These are phyloP conservation scores for Malus sieversii DNA, from an alignment of 306 rosid genomes.

Conservation along the genomic window DNA sequence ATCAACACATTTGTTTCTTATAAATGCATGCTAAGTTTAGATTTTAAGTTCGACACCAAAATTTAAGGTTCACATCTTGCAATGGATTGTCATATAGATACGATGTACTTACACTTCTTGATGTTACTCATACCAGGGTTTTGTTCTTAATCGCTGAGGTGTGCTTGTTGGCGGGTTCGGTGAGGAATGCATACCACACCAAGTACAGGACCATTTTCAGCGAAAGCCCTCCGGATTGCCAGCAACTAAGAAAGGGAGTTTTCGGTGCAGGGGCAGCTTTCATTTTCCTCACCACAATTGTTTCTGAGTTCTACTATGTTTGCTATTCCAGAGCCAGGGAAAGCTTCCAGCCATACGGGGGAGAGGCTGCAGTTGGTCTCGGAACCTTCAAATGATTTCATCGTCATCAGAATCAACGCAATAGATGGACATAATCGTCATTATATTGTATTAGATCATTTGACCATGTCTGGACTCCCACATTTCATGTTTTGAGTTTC, in stretches of 20 bases:
- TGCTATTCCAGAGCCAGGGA: conserved; percentile 81
- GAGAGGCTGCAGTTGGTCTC: conserved; percentile 72
- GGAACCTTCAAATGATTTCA: conserved; percentile 68
- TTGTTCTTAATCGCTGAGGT: conserved; percentile 85
- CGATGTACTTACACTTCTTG: neutral
- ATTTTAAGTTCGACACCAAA: neutral
- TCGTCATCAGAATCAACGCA: neutral
- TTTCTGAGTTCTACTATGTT: conserved; percentile 70
- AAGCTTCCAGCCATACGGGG: conserved; percentile 58
- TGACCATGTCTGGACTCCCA: conserved; percentile 11
- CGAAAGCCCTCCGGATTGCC: conserved; percentile 42
- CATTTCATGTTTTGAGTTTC: conserved; percentile 27
- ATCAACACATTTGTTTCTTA: neutral
- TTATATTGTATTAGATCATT: conserved; percentile 8
- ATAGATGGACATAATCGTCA: neutral
- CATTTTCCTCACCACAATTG: conserved; percentile 50
- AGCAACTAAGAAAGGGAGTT: conserved; percentile 80
- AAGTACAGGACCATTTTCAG: conserved; percentile 50
- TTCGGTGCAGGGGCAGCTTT: conserved; percentile 92
- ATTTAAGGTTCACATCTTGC: neutral
- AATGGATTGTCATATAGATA: conserved; percentile 3
- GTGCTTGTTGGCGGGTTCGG: conserved; percentile 90
- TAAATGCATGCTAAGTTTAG: neutral
- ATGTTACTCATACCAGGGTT: conserved; percentile 40
- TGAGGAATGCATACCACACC: conserved; percentile 88